Conservation (phyloP, 2,329 filamentous ascomycete genomes). For the Mycosphaerella arachidis region DNA sequence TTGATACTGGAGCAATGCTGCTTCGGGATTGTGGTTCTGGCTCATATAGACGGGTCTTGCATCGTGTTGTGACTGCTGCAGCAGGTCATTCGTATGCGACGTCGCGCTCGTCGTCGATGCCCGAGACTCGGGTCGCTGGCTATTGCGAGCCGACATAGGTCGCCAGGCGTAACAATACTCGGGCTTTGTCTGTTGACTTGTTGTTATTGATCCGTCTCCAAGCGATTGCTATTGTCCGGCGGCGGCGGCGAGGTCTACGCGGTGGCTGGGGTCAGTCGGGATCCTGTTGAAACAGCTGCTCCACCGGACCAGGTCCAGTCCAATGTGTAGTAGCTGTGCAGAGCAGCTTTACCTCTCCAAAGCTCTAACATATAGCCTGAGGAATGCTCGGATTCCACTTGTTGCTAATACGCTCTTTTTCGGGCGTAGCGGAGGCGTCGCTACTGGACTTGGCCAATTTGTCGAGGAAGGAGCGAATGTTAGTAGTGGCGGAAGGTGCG, state of each 20-base stretch:
- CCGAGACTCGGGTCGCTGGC: constrained; percentile 30
- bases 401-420: not conserved
- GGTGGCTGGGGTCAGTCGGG: constrained; percentile 8
- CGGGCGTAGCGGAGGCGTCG: not conserved
- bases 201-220: constrained; percentile 4
- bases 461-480: not conserved
- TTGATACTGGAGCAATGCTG: constrained; percentile 30
- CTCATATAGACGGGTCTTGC: constrained; percentile 20
- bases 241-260: not conserved
- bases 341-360: constrained; percentile 4
- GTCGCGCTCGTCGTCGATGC: constrained; percentile 34
- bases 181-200: constrained; percentile 6
- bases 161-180: constrained; percentile 5
- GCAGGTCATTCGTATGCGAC: constrained; percentile 26
- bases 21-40: constrained; percentile 25
- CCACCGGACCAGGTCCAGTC: not conserved
- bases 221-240: constrained; percentile 8
- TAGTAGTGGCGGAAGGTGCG: not conserved
- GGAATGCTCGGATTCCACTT: constrained; percentile 5
- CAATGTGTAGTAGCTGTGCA: not conserved
- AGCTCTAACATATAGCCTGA: constrained; percentile 4
- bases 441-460: not conserved
- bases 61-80: constrained; percentile 21
- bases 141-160: constrained; percentile 28
- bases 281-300: not conserved